These are phyloP conservation scores for Gastrodia elata DNA, from an alignment of 106 monocot genomes.

Conservation along the genomic window DNA sequence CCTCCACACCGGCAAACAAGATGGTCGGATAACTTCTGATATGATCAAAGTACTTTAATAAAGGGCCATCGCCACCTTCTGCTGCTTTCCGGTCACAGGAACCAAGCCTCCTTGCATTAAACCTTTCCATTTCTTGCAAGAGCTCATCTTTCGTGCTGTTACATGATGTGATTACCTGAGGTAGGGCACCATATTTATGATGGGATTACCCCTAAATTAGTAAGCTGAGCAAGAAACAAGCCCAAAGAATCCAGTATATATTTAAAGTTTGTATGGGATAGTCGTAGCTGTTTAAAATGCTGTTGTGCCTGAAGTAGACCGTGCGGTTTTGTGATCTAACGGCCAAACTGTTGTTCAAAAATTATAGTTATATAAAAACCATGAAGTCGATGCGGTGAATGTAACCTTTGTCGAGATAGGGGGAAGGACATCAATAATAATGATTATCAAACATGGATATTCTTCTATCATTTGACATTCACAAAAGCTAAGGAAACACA, in stretches of 20 bases:
- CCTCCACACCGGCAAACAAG: slow-evolving; percentile 85
- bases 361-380: too few relatives aligned
- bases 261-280: too few relatives aligned
- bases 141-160: slow-evolving; percentile 62
- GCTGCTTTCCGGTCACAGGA: slow-evolving; percentile 9
- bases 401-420: too few relatives aligned
- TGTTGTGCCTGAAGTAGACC: too few relatives aligned
- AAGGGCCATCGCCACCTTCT: not conserved
- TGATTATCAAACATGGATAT: too few relatives aligned
- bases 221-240: not conserved
- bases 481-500: too few relatives aligned
- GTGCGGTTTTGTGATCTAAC: too few relatives aligned
- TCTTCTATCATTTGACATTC: too few relatives aligned
- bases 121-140: slow-evolving; percentile 45
- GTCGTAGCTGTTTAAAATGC: too few relatives aligned
- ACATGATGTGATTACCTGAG: slow-evolving; percentile 61
- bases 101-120: slow-evolving; percentile 24
- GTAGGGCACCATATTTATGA: not conserved
- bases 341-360: too few relatives aligned
- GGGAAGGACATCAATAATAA: too few relatives aligned
- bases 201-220: not conserved
- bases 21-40: slow-evolving; percentile 73
- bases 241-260: not conserved
- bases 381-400: too few relatives aligned
- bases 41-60: slow-evolving; percentile 48